Evolutionary conservation across 768 basidiomycete species (phyloP), one percentile per base, ranked within the genome.

Genomic region (Stropharia rugosoannulata): DNA sequence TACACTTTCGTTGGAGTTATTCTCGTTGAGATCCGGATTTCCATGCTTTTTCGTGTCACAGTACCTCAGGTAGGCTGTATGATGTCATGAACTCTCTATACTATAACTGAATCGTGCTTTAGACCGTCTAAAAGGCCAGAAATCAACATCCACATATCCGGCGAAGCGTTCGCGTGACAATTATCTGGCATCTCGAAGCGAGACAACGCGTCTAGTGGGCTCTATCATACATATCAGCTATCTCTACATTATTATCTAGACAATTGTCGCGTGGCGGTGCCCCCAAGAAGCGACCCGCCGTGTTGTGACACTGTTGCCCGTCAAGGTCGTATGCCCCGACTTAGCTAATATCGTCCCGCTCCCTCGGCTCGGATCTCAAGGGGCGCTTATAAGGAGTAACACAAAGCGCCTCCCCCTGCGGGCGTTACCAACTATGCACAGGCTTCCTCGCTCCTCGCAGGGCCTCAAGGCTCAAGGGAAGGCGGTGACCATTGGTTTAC

Each of bases 361-460:
- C 55, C 57, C 36, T 61, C 66, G 66, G 67, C 58, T 65, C 67
- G 67, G 67, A 68, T 68, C 67, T 68, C 62, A 39, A 57, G 7
- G 9, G 41, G 38, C 42, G 37, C 54, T 43, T 56, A 56, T 56
- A 56, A 50, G 25, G 37, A 37, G n/a, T 36, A 36, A 18, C 37
- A 37, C 16, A 49, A 46, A 16, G n/a, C 19, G 32, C 38, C n/a
- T 16, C 29, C 13, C 16, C 15, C 4, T 22, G 6, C 15, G 40
- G 40, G 19, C 16, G 5, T 4, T 18, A 29, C 32, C 32, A 29
- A 49, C 8, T 27, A 39, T 49, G 16, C 18, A n/a, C 36, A 49
- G 12, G 48, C 5, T 49, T 5, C 38, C 35, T 11, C 25, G n/a
- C 37, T 8, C 9, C 29, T 4, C 22, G 29, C 29, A 1, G 9